Conservation (phyloP, 495 filamentous ascomycete species). For the Choiromyces venosus region DNA sequence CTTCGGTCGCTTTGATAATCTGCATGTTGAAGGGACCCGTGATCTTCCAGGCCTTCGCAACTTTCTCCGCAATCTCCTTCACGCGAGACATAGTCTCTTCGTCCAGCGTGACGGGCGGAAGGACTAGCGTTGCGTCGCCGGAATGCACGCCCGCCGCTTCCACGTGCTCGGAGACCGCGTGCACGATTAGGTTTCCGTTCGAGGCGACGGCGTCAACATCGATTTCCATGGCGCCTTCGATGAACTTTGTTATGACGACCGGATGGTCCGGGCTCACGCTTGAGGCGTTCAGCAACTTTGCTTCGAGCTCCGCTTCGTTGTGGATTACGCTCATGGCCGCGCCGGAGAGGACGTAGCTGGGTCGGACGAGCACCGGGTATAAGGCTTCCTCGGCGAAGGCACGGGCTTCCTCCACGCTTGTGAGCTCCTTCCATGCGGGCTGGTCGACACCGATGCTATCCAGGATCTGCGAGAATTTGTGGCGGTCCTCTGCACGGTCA, state of each 20-base stretch:
- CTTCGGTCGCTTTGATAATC: slow-evolving; percentile 84
- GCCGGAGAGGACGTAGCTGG: slow-evolving; percentile 95
- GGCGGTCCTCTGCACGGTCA: slow-evolving; percentile 92
- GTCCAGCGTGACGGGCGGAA: slow-evolving; percentile 79
- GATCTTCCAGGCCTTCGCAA: slow-evolving; percentile 93
- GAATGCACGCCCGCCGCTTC: slow-evolving; percentile 98
- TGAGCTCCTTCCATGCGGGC: slow-evolving; percentile 95
- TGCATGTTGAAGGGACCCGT: slow-evolving; percentile 99
- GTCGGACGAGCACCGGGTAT: slow-evolving; percentile 91
- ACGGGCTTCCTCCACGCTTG: slow-evolving; percentile 78
- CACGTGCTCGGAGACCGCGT: slow-evolving; percentile 94
- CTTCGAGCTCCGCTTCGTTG: slow-evolving; percentile 80
- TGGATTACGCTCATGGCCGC: slow-evolving; percentile 99
- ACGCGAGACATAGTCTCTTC: slow-evolving; percentile 69
- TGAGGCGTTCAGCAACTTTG: slow-evolving; percentile 81
- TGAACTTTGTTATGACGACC: slow-evolving; percentile 99
- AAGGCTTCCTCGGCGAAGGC: slow-evolving; percentile 80
- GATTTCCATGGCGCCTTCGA: slow-evolving; percentile 94
- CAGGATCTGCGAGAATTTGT: slow-evolving; percentile 97
- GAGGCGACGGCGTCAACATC: slow-evolving; percentile 94
- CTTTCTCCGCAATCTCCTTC: slow-evolving; percentile 92
- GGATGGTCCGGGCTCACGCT: slow-evolving; percentile 95
- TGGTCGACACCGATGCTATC: slow-evolving; percentile 94
- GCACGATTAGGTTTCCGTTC: slow-evolving; percentile 76
- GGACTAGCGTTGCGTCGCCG: slow-evolving; percentile 89